Evolutionary conservation across 441 rosid species (phyloP).

Genomic region (Populus hybrid): DNA sequence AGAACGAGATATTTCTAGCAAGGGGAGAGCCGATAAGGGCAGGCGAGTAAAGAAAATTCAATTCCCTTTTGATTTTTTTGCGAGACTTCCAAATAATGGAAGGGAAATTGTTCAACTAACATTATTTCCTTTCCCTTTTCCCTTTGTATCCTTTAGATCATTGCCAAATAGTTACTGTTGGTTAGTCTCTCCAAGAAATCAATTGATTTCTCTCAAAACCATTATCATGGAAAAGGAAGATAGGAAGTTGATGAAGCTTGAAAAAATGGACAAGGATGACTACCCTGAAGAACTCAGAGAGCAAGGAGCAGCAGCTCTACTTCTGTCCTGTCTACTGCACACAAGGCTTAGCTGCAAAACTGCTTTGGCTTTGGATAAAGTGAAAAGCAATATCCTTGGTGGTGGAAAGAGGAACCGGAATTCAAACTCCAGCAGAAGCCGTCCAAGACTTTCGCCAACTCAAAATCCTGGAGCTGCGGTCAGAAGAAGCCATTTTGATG

Average conservation of each 20-base stretch:
- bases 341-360: background rate
- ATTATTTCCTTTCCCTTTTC: too few species aligned
- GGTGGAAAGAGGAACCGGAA: background rate
- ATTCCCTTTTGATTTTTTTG: too few species aligned
- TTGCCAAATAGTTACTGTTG: background rate
- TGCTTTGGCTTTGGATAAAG: background rate
- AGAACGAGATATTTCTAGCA: background rate
- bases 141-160: background rate
- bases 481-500: background rate
- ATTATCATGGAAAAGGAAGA: background rate
- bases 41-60: too few species aligned
- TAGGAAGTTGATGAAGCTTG: too few species aligned
- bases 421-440: too few species aligned
- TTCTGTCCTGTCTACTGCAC: background rate
- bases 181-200: background rate
- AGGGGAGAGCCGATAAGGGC: background rate
- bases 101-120: background rate
- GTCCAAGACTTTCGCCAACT: background rate
- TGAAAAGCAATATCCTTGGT: background rate
- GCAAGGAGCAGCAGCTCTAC: background rate
- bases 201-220: background rate
- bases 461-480: too few species aligned
- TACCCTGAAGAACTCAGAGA: background rate
- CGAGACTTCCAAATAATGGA: background rate
- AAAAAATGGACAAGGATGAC: background rate